Conservation (phyloP, 148 eudicot species). For the Polygonum maritimum region DNA sequence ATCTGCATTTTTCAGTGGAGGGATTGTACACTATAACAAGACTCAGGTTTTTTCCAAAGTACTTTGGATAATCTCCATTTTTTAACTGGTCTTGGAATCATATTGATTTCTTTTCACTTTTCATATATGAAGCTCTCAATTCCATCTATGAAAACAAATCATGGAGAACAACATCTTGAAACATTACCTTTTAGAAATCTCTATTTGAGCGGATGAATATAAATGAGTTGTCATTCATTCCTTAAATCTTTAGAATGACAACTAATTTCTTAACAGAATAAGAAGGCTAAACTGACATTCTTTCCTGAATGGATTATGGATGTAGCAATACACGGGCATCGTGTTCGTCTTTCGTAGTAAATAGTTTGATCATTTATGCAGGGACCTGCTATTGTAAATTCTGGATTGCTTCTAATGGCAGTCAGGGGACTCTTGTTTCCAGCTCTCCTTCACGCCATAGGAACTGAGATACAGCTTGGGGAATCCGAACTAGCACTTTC, state of each 20-base stretch:
- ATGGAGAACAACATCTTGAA: too few relatives aligned
- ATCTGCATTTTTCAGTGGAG: constrained; percentile 92
- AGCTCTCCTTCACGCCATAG: constrained; percentile 6
- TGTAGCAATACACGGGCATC: too few relatives aligned
- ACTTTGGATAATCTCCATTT: background rate
- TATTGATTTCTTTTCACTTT: background rate
- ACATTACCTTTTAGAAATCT: too few relatives aligned
- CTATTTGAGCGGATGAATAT: too few relatives aligned
- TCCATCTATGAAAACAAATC: too few relatives aligned
- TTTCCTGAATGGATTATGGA: too few relatives aligned
- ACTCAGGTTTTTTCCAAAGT: constrained; percentile 1
- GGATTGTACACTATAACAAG: constrained; percentile 13
- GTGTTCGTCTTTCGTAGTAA: too few relatives aligned
- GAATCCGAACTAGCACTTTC: constrained; percentile 1
- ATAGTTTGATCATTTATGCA: background rate
- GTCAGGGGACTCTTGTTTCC: constrained; percentile 5
- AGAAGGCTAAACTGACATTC: too few relatives aligned
- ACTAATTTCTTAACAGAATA: too few relatives aligned
- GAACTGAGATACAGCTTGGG: background rate
- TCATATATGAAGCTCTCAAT: background rate
- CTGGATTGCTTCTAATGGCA: constrained; percentile 4
- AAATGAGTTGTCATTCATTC: too few relatives aligned
- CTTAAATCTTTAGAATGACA: too few relatives aligned
- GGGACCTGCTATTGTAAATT: background rate
- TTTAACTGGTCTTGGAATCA: background rate